A percentile compares a stretch with the other conserved stretches of the same genome.
These are phyloP conservation scores for Acmispon strigosus DNA, from an alignment of 306 rosid species.

Conservation along the genomic window DNA sequence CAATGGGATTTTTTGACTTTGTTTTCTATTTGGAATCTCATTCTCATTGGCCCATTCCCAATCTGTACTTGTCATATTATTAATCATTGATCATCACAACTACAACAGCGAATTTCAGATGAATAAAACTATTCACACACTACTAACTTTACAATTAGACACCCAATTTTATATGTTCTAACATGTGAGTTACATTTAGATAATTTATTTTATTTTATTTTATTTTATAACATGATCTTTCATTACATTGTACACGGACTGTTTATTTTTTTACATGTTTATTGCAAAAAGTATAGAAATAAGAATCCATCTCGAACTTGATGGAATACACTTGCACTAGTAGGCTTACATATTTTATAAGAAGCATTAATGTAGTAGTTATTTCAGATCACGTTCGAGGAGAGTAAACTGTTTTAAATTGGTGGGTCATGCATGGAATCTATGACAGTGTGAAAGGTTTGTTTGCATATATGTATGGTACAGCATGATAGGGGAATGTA, in stretches of 20 bases:
- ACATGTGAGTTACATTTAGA: background rate
- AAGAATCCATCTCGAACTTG: background rate
- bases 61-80: background rate
- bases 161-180: no score
- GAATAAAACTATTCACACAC: background rate
- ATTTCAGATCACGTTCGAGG: background rate
- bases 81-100: slow-evolving; percentile 20
- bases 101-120: slow-evolving; percentile 8
- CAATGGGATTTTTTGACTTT: slow-evolving; percentile 11
- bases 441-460: slow-evolving; percentile 10
- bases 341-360: no score
- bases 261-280: background rate
- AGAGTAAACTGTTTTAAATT: background rate
- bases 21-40: slow-evolving; percentile 7
- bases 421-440: slow-evolving; percentile 32
- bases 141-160: background rate
- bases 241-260: background rate
- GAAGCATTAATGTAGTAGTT: background rate
- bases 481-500: slow-evolving; percentile 26
- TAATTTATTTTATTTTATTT: background rate
- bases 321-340: no score
- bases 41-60: slow-evolving; percentile 22
- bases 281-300: background rate
- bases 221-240: background rate
- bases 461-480: slow-evolving; percentile 18